These are phyloP conservation scores for Aegilops sharonensis DNA, from an alignment of 176 grass and related monocot genomes.

Conservation along the genomic window DNA sequence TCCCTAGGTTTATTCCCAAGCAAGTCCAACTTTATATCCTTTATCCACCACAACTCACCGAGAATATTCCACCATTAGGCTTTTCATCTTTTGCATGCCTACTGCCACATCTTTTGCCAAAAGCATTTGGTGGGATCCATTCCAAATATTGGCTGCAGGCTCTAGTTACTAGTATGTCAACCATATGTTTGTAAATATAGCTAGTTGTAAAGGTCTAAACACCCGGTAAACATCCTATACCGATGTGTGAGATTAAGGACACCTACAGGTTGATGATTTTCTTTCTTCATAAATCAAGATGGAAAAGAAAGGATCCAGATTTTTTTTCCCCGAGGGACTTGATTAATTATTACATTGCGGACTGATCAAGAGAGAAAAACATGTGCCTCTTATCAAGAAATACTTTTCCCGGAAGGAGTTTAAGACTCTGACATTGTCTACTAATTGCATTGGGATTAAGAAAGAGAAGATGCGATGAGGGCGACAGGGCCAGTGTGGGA, in stretches of 20 bases:
- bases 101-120: conserved; percentile 43
- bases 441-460: neutral
- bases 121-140: conserved; percentile 29
- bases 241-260: neutral
- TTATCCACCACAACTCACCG: conserved; percentile 43
- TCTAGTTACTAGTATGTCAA: neutral
- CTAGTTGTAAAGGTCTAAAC: too few species aligned
- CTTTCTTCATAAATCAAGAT: neutral
- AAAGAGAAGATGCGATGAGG: neutral
- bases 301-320: too few species aligned
- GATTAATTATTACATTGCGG: neutral
- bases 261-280: neutral
- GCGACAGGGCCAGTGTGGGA: conserved; percentile 16
- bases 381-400: neutral
- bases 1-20: conserved; percentile 59
- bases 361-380: neutral
- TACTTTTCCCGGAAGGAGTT: neutral
- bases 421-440: neutral
- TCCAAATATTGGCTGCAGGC: conserved; percentile 3
- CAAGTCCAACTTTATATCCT: conserved; percentile 40
- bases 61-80: conserved; percentile 64
- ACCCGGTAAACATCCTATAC: too few species aligned
- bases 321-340: neutral
- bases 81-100: conserved; percentile 42
- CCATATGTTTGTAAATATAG: neutral